Evolutionary conservation across 768 basidiomycete species (phyloP).

Genomic region (Russula sp.): DNA sequence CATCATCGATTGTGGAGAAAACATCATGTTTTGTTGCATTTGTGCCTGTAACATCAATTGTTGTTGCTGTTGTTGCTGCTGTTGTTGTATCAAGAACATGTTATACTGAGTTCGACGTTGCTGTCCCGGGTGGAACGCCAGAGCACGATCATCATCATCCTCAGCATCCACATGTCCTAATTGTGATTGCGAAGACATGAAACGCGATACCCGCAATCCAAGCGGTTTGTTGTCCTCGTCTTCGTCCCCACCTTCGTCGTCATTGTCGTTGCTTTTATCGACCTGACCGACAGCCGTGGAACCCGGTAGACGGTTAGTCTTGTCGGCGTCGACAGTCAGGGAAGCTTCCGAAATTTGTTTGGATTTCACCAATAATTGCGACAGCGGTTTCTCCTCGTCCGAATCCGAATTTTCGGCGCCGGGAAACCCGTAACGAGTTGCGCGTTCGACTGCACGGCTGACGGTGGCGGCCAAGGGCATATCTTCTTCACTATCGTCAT

Average conservation of each 20-base stretch:
- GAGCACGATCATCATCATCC: conserved; percentile 58
- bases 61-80: conserved; percentile 58
- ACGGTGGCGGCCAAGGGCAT: conserved; percentile 67
- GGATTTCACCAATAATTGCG: conserved; percentile 51
- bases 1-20: conserved; percentile 65
- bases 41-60: conserved; percentile 54
- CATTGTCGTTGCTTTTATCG: conserved; percentile 19
- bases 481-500: conserved; percentile 75
- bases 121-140: conserved; percentile 75
- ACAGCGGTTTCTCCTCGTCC: conserved; percentile 72
- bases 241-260: conserved; percentile 36
- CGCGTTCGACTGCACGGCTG: conserved; percentile 52
- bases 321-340: conserved; percentile 45
- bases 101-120: conserved; percentile 63
- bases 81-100: conserved; percentile 49
- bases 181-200: conserved; percentile 31
- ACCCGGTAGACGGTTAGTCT: conserved; percentile 31
- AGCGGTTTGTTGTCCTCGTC: conserved; percentile 73
- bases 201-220: conserved; percentile 60
- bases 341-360: conserved; percentile 40
- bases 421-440: conserved; percentile 35
- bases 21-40: conserved; percentile 72
- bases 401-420: conserved; percentile 45
- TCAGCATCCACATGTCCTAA: conserved; percentile 19
- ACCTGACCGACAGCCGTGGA: conserved; percentile 9